Base-by-base conservation (phyloP, 2,329 filamentous ascomycete genomes). In the Colletotrichum cuscutae region DNA sequence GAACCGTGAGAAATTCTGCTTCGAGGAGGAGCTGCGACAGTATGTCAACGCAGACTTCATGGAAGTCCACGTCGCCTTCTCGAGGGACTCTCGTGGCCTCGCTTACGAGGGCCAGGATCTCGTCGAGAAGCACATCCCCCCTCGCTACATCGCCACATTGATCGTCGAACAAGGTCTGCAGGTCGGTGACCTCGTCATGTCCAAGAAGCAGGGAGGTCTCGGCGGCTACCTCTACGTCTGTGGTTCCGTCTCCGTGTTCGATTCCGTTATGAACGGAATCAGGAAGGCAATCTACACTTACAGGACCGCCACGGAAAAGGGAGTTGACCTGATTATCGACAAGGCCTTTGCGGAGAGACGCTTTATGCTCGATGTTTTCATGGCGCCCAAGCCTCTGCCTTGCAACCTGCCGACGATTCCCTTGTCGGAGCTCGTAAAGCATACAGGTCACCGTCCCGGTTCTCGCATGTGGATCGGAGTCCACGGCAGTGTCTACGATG, bases 321-420 rank as follows among this genome's bases (percentile, higher is more conserved):
- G 84, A 0, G 84, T 86, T 0, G 87, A 89, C 61, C 77, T 83
- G 24, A 84, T 89, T 56, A 78, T 89, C 66, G 84, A 86, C 75
- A 86, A 84, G 37, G 87, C 88, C 0, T 89, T 89, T 73, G 87
- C 87, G 0, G 87, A 89, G 77, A 81, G 88, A 1, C 82, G 88
- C 11, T 87, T 89, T 76, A 89, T 89, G 88, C 78, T 89, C 0
- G 87, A 89, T 68, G 86, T 89, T 53, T 89, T 89, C 77, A 89
- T 89, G 87, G 86, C 86, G 1, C 88, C 87, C 0, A 87, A 86
- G 71, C 84, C 87, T 0, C 82, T 89, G 4, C 85, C 87, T 0
- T 87, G 85, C 77, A 86, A 88, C 57, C 79, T 85, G 1, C 85
- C 86, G 0, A 86, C 85, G 0, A 88, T 89, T 24, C 83, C 87